Evolutionary conservation across 2,329 filamentous ascomycete genomes (phyloP).

Genomic region (Aspergillus ruber): DNA sequence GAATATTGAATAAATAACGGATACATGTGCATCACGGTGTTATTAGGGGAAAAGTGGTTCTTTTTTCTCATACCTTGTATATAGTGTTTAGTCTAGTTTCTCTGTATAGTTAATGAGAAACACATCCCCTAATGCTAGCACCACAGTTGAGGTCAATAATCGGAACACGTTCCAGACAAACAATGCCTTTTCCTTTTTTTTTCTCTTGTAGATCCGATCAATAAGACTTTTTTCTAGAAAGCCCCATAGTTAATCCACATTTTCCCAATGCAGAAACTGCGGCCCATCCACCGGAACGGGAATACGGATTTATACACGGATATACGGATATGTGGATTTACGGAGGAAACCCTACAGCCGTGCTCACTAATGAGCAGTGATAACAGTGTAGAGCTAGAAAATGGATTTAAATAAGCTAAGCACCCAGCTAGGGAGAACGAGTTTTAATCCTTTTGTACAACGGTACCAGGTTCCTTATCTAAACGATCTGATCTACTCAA

Average conservation of each 20-base stretch:
- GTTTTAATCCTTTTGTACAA: background rate
- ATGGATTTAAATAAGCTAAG: background rate
- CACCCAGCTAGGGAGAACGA: background rate
- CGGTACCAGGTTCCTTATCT: too few relatives aligned
- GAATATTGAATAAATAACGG: slow-evolving; percentile 13
- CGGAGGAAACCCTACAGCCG: background rate
- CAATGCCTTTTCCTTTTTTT: background rate
- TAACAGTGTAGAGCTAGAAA: background rate
- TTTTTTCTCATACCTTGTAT: too few relatives aligned
- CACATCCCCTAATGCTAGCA: too few relatives aligned
- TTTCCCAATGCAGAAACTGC: background rate
- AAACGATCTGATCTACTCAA: too few relatives aligned
- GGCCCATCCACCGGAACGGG: background rate
- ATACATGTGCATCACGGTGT: background rate
- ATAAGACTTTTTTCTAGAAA: background rate
- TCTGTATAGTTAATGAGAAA: too few relatives aligned
- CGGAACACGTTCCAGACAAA: background rate
- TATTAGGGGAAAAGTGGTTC: background rate
- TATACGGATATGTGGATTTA: slow-evolving; percentile 16
- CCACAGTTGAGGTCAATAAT: too few relatives aligned
- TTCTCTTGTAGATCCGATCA: background rate
- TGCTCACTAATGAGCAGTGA: background rate
- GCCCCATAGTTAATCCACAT: background rate
- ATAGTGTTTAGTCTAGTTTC: too few relatives aligned
- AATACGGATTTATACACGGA: background rate